Percentiles rank a stretch among this genome's conserved stretches.
Evolutionary conservation across 768 basidiomycete genomes (phyloP).

Genomic region (Nidula microcarpa): DNA sequence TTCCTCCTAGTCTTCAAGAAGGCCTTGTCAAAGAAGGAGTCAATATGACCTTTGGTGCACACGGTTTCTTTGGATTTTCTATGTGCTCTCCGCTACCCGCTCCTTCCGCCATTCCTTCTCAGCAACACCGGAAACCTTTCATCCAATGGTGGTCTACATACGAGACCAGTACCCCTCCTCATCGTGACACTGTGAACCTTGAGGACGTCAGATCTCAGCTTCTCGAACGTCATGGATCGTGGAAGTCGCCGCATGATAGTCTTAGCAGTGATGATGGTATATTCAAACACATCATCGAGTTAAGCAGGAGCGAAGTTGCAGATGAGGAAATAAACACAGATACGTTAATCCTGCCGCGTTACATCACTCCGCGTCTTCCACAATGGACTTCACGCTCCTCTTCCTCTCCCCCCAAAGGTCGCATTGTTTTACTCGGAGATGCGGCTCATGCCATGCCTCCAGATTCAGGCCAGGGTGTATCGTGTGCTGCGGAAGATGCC

Average conservation of each 20-base stretch:
- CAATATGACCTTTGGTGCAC: slow-evolving; percentile 32
- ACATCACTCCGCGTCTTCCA: slow-evolving; percentile 29
- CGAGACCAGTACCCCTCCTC: slow-evolving; percentile 21
- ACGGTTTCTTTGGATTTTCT: slow-evolving; percentile 36
- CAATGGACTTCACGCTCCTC: slow-evolving; percentile 26
- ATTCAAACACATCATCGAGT: too few species aligned
- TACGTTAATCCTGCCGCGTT: slow-evolving; percentile 31
- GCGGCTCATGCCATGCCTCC: slow-evolving; percentile 43
- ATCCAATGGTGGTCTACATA: slow-evolving; percentile 42
- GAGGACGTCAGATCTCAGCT: slow-evolving; percentile 20
- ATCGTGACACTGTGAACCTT: slow-evolving; percentile 15
- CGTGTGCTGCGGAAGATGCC: slow-evolving; percentile 37
- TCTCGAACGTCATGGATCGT: slow-evolving; percentile 22
- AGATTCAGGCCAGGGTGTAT: slow-evolving; percentile 36
- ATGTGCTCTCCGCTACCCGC: slow-evolving; percentile 12
- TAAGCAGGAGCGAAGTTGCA: too few species aligned
- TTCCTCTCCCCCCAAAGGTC: slow-evolving; percentile 13
- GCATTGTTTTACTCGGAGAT: slow-evolving; percentile 37
- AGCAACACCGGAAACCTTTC: slow-evolving; percentile 4
- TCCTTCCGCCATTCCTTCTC: not conserved
- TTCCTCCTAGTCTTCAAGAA: slow-evolving; percentile 20
- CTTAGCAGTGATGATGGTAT: slow-evolving; percentile 5
- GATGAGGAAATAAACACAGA: slow-evolving; percentile 6
- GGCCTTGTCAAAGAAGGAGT: slow-evolving; percentile 23
- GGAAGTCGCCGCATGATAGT: slow-evolving; percentile 31